A percentile compares a stretch with the other conserved stretches of the same genome.
Evolutionary conservation across 108 stramenopile species (phyloP).

Genomic region (Skeletonema costatum): DNA sequence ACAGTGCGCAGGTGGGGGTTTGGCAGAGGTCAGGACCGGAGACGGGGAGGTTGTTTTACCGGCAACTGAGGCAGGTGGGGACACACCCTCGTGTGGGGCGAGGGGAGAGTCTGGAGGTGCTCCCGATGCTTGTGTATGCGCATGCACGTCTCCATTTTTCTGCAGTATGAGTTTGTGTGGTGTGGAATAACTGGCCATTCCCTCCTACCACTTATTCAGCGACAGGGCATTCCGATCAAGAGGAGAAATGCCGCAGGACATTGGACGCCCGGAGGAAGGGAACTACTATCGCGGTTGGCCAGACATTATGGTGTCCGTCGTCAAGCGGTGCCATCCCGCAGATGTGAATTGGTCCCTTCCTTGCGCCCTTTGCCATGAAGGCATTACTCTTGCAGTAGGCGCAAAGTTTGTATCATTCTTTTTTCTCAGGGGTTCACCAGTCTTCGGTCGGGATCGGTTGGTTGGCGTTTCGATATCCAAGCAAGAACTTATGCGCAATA

Average conservation of each 20-base stretch:
- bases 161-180: slow-evolving; percentile 12
- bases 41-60: too few species aligned
- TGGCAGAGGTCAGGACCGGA: too few species aligned
- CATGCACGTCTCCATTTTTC: slow-evolving; percentile 11
- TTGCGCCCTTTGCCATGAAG: too few species aligned
- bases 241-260: slow-evolving; percentile 44
- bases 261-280: slow-evolving; percentile 31
- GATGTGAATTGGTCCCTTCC: slow-evolving; percentile 19
- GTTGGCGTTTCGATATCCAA: too few species aligned
- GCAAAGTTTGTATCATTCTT: too few species aligned
- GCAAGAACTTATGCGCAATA: too few species aligned
- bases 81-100: slow-evolving; percentile 6
- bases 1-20: too few species aligned
- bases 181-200: slow-evolving; percentile 36
- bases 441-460: too few species aligned
- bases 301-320: slow-evolving; percentile 29
- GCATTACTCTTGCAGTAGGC: too few species aligned
- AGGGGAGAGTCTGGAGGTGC: slow-evolving; percentile 22
- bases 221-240: slow-evolving; percentile 38
- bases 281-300: slow-evolving; percentile 34
- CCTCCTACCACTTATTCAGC: slow-evolving; percentile 23
- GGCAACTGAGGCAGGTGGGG: neutral
- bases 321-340: slow-evolving; percentile 52
- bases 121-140: slow-evolving; percentile 17
- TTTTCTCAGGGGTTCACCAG: too few species aligned